phyloP scores from a whole-genome alignment of 2,329 filamentous ascomycete species.

The Xylaria sp. region DNA sequence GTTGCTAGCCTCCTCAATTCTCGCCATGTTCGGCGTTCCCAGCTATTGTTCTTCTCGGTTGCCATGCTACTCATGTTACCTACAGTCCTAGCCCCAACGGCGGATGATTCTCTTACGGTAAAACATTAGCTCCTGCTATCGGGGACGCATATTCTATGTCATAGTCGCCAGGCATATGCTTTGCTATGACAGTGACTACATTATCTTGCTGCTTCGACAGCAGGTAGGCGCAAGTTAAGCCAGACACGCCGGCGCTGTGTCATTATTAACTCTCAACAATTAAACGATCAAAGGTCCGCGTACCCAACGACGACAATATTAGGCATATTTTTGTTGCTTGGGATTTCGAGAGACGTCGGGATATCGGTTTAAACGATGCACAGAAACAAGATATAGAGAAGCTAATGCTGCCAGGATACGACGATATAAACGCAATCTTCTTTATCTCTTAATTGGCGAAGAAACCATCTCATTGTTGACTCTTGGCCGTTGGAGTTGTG shows the following conservation, averaged over 20 bases:
- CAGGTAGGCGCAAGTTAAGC: constrained; percentile 49
- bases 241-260: constrained; percentile 48
- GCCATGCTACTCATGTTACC: constrained; percentile 43
- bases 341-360: not conserved
- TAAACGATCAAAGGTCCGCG: constrained; percentile 12
- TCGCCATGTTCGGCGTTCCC: constrained; percentile 47
- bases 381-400: not conserved
- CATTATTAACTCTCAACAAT: constrained; percentile 10
- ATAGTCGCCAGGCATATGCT: constrained; percentile 70
- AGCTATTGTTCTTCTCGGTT: constrained; percentile 43
- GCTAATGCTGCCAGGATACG: too few relatives aligned
- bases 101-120: constrained; percentile 44
- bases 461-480: not conserved
- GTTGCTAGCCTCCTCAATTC: constrained; percentile 46
- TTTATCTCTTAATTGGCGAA: not conserved
- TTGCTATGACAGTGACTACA: constrained; percentile 73
- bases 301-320: constrained; percentile 49
- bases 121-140: constrained; percentile 48
- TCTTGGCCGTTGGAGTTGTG: not conserved
- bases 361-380: not conserved
- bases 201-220: constrained; percentile 48
- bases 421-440: not conserved
- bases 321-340: constrained; percentile 38
- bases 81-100: not conserved
- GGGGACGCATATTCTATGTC: constrained; percentile 86